Evolutionary conservation across 257 asterid species (phyloP).

Genomic region (Scutellaria baicalensis): DNA sequence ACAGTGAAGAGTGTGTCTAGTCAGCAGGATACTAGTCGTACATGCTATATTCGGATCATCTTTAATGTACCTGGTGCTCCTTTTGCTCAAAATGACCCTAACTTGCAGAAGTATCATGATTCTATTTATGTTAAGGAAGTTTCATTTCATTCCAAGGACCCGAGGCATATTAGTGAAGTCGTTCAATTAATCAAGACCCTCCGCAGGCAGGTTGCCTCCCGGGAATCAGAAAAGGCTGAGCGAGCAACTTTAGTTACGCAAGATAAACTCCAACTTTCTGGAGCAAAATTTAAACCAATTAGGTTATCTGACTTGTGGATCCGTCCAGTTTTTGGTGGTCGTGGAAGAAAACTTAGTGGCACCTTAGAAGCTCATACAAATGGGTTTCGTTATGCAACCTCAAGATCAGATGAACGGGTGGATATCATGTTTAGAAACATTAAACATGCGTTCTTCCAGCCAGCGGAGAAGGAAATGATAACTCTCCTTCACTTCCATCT

Average conservation of each 20-base stretch:
- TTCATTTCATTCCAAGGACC: slow-evolving; percentile 64
- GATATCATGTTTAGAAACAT: slow-evolving; percentile 59
- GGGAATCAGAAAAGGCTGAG: slow-evolving; percentile 81
- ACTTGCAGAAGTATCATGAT: slow-evolving; percentile 41
- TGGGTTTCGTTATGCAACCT: slow-evolving; percentile 66
- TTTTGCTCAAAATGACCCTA: slow-evolving; percentile 55
- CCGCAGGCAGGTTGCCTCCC: slow-evolving; percentile 48
- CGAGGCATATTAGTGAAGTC: slow-evolving; percentile 66
- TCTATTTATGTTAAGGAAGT: slow-evolving; percentile 59
- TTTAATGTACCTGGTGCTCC: slow-evolving; percentile 76
- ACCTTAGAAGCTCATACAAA: slow-evolving; percentile 64
- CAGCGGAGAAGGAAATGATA: slow-evolving; percentile 81
- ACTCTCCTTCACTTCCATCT: slow-evolving; percentile 71
- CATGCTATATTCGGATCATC: slow-evolving; percentile 56
- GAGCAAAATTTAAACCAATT: slow-evolving; percentile 57
- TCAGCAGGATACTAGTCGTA: slow-evolving; percentile 62
- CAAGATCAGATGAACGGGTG: slow-evolving; percentile 59
- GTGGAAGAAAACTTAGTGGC: slow-evolving; percentile 52
- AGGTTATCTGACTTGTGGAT: slow-evolving; percentile 64
- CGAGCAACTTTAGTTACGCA: slow-evolving; percentile 71
- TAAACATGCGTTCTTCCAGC: slow-evolving; percentile 72
- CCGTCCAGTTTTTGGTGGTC: slow-evolving; percentile 75
- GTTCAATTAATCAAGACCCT: slow-evolving; percentile 61
- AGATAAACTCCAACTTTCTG: slow-evolving; percentile 57
- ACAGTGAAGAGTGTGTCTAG: slow-evolving; percentile 62